Evolutionary conservation across 1,284 basidiomycete genomes (phyloP).

Genomic region (Lignosus rhinocerotis): DNA sequence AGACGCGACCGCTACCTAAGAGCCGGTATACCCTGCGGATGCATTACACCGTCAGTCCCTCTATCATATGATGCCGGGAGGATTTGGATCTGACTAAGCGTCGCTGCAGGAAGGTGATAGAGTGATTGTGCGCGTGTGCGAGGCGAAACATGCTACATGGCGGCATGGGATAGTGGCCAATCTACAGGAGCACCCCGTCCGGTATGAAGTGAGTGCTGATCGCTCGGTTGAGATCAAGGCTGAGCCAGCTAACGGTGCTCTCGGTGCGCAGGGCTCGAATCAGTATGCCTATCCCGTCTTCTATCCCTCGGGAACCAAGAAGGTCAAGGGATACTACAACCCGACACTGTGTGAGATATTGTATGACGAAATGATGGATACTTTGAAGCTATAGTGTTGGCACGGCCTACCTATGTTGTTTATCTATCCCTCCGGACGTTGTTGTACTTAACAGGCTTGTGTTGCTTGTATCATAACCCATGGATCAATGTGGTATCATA

Average conservation of each 20-base stretch:
- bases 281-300: not conserved
- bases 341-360: conserved; percentile 1
- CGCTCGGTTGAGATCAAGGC: not conserved
- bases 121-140: conserved; percentile 3
- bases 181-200: not conserved
- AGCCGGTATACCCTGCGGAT: not conserved
- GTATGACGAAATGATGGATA: conserved; percentile 3
- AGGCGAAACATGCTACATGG: not conserved
- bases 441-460: too few species aligned
- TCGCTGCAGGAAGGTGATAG: not conserved
- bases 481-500: too few species aligned
- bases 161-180: not conserved
- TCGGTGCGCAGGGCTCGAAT: not conserved
- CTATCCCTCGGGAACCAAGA: not conserved
- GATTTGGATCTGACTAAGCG: not conserved
- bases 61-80: not conserved
- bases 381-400: not conserved
- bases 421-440: not conserved
- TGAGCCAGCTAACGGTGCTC: too few species aligned
- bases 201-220: not conserved
- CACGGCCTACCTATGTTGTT: not conserved
- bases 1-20: not conserved
- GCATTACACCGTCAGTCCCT: not conserved
- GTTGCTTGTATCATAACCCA: too few species aligned
- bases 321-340: conserved; percentile 3